Base-by-base conservation (phyloP, 73 alveolate species). In the Paramecium biaurelia region DNA sequence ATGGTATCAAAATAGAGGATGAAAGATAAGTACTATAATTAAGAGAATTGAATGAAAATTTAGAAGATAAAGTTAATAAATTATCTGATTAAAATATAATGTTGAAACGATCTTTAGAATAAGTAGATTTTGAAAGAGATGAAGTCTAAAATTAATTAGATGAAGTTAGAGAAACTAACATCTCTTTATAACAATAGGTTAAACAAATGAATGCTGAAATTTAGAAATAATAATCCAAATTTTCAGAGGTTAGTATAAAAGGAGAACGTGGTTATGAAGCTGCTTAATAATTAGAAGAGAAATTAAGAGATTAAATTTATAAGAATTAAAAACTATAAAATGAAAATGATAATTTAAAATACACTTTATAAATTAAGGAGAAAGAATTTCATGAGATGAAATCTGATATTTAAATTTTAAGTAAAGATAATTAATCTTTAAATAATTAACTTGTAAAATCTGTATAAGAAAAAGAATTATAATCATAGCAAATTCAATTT, bases 41-140 rank as follows among this genome's bases (percentile, higher is more conserved):
- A 89, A 24, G 45, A 18, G 87, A 89, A 32, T 57, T 57, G 30
- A 43, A 30, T 1, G 35, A 68, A 43, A 30, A 76, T 43, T 58
- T 43, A 41, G 79, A 49, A 1, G 49, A 89, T 26, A n/a, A 72
- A 70, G 53, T 70, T 37, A 24, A 23, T 18, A 42, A 70, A 21
- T 37, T 41, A 15, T 57, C 24, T 5, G 79, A 70, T 21, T 28
- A 89, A 72, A 37, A 38, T 23, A 35, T 37, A 1, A 11, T 38
- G 0, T 30, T 70, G 18, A 47, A 70, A 43, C 63, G 84, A 26
- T 32, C 90, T 5, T 32, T 89, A 12, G 94, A 70, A 47, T 63
- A 76, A 21, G 26, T 89, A 37, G 94, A 89, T 70, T 14, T 32
- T 12, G 94, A 89, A 89, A 89, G 94, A 89, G 94, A 89, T 89